Evolutionary conservation across 345 rosid species (phyloP).

Genomic region (Eucalyptus regnans): DNA sequence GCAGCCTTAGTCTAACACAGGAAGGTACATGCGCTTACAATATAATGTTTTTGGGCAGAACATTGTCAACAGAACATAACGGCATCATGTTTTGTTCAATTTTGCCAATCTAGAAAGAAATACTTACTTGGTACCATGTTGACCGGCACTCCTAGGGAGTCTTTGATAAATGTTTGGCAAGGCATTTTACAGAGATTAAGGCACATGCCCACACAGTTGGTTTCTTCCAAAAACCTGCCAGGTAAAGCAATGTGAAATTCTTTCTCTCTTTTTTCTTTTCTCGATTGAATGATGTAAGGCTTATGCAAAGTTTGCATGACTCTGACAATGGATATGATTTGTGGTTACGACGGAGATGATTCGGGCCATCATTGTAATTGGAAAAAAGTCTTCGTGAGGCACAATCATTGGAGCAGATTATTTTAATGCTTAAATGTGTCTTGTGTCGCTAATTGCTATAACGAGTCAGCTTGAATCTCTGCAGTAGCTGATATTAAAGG

Average conservation of each 20-base stretch:
- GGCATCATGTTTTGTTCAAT: neutral
- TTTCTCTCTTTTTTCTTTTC: neutral
- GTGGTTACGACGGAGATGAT: slow-evolving; percentile 1
- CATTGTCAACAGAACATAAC: neutral
- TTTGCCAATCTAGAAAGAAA: neutral
- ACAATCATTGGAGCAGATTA: slow-evolving; percentile 25
- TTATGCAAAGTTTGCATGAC: neutral
- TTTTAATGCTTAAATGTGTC: neutral
- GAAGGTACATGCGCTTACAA: neutral
- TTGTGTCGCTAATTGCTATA: neutral
- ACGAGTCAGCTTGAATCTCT: neutral
- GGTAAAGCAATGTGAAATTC: neutral
- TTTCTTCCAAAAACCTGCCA: slow-evolving; percentile 76
- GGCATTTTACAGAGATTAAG: slow-evolving; percentile 83
- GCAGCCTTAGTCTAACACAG: neutral
- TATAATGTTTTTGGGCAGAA: neutral
- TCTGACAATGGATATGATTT: slow-evolving; percentile 3
- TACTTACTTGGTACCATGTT: slow-evolving; percentile 86
- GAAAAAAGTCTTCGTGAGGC: slow-evolving; percentile 1
- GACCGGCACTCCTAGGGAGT: slow-evolving; percentile 75
- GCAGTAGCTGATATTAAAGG: neutral
- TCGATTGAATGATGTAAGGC: slow-evolving; percentile 3
- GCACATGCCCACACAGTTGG: slow-evolving; percentile 87
- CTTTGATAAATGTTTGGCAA: slow-evolving; percentile 64
- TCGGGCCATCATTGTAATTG: slow-evolving; percentile 8